phyloP scores from a whole-genome alignment of 176 grass and related monocot species.

The Avena sativa region DNA sequence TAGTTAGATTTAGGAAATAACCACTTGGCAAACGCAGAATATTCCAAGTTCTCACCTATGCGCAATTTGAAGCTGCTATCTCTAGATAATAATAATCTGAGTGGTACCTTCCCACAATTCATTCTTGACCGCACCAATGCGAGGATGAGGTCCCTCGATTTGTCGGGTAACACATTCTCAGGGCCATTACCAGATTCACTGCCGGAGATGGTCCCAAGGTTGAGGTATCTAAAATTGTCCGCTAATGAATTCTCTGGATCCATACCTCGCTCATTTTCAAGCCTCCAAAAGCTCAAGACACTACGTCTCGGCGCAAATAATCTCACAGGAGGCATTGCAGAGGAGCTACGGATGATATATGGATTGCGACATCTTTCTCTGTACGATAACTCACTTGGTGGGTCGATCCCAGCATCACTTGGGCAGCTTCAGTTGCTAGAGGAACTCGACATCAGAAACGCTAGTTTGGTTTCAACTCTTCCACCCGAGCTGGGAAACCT shows the following conservation, averaged over 20 bases:
- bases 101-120: background rate
- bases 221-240: background rate
- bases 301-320: background rate
- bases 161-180: background rate
- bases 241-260: background rate
- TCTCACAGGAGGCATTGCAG: background rate
- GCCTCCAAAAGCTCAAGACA: background rate
- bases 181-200: background rate
- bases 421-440: conserved; percentile 1
- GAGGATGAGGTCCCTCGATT: background rate
- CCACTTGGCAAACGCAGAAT: background rate
- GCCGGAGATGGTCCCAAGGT: background rate
- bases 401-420: background rate
- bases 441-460: background rate
- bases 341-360: background rate
- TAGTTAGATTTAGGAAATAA: background rate
- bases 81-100: background rate
- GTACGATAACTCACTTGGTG: background rate
- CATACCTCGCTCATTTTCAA: conserved; percentile 44
- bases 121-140: background rate
- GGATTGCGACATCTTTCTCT: background rate
- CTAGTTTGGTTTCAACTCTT: conserved; percentile 29
- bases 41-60: background rate
- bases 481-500: background rate
- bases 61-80: background rate